These are phyloP conservation scores for Trichoderma virens DNA, from an alignment of 495 filamentous ascomycete species.

Conservation along the genomic window DNA sequence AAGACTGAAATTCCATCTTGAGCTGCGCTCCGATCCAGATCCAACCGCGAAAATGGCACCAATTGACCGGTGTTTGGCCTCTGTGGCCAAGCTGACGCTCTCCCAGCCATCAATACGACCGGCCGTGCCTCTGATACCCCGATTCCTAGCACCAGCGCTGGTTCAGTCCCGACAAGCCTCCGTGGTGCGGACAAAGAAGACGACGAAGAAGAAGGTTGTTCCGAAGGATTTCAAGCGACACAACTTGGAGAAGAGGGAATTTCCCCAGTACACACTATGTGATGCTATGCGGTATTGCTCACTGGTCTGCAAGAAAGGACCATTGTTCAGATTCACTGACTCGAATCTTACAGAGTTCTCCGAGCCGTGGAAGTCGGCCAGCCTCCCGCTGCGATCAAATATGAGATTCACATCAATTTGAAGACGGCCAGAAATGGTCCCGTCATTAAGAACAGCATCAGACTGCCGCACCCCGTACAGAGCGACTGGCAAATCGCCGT, in stretches of 20 bases:
- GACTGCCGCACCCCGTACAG: slow-evolving; percentile 80
- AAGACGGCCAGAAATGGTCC: slow-evolving; percentile 74
- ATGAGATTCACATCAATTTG: slow-evolving; percentile 77
- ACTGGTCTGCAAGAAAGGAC: background rate
- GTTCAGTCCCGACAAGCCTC: slow-evolving; percentile 33
- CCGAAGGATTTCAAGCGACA: slow-evolving; percentile 47
- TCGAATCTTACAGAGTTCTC: slow-evolving; percentile 59
- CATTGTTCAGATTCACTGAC: slow-evolving; percentile 9
- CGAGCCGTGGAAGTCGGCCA: slow-evolving; percentile 86
- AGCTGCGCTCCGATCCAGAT: slow-evolving; percentile 2
- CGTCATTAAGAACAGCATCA: slow-evolving; percentile 76
- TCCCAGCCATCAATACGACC: slow-evolving; percentile 25
- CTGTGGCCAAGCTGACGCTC: slow-evolving; percentile 50
- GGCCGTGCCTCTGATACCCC: slow-evolving; percentile 29
- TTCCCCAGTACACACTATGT: slow-evolving; percentile 66
- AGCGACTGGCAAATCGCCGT: slow-evolving; percentile 80
- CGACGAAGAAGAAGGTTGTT: slow-evolving; percentile 48
- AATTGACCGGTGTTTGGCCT: slow-evolving; percentile 48
- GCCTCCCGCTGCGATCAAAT: slow-evolving; percentile 64
- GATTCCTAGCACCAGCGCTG: slow-evolving; percentile 33
- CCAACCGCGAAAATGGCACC: slow-evolving; percentile 30
- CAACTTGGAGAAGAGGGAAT: slow-evolving; percentile 45
- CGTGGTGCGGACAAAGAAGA: slow-evolving; percentile 36
- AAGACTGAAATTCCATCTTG: slow-evolving; percentile 1
- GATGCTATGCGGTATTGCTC: slow-evolving; percentile 82